Evolutionary conservation across 768 basidiomycete species (phyloP), one percentile per base, ranked within the genome.

Genomic region (Kwoniella sp.): DNA sequence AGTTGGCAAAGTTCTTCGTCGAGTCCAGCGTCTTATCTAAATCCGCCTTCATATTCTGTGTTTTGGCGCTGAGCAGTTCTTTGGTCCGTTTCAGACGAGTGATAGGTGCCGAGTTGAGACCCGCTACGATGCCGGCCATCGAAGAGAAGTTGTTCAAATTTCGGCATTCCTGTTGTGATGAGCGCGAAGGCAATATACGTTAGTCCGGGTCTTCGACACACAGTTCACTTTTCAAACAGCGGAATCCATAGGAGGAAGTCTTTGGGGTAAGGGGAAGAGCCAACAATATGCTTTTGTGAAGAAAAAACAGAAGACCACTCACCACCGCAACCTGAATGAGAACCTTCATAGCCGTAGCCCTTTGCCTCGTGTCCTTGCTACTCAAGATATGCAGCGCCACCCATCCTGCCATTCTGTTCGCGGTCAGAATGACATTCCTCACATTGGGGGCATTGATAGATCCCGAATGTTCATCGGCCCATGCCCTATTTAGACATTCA

Each of bases 91-190:
- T 94, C 63, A 98, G 83, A 9, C 95, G 87, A 48, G 90, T 88
- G 65, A 98, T 93, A 13, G 92, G 92, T 21, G 95, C 90, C 0
- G 91, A 91, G 71, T 95, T 94, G 57, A 97, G 83, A 7, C 93
- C 95, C 15, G 95, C 95, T 37, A 93, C 88, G 60, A 98, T 90
- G 33, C 93, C 92, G 63, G 92, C 91, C 88, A 98, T 91, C n/a
- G 88, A 90, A 21, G 93, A 94, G 81, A 92, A 97, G 81, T 98
- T 98, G 79, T 94, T 90, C 68, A 97, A 81, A 19, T 81, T 80
- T 50, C 91, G 90, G 78, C 94, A 95, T 29, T 91, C 90, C 94
- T 97, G 68, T 21, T 33, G 21, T 48, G 9, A 26, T 68, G 63
- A 65, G 59, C 46, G n/a, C n/a, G n/a, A n/a, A n/a, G n/a, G n/a